Conservation (phyloP, 1,139 yeast species). For the Debaryomyces robertsiae region DNA sequence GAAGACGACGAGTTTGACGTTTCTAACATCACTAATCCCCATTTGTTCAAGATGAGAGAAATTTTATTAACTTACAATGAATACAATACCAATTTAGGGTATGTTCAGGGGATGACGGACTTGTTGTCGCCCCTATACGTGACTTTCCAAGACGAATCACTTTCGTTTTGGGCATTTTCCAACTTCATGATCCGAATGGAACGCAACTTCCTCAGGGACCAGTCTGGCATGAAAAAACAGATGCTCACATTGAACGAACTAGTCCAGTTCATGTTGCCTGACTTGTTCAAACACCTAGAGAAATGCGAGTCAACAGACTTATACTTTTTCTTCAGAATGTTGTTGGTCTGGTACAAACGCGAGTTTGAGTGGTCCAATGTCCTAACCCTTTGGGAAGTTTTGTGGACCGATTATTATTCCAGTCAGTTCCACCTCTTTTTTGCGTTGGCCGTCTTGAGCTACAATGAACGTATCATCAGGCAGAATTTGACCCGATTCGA, state of each 20-base stretch:
- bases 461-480: conserved; percentile 77
- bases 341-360: conserved; percentile 92
- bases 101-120: conserved; percentile 98
- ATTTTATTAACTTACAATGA: conserved; percentile 86
- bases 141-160: conserved; percentile 71
- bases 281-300: conserved; percentile 76
- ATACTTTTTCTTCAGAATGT: conserved; percentile 93
- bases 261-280: conserved; percentile 86
- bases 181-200: conserved; percentile 95
- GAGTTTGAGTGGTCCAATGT: conserved; percentile 85
- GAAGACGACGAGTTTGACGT: conserved; percentile 53
- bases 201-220: conserved; percentile 87
- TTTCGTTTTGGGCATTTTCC: conserved; percentile 87
- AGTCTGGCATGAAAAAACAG: conserved; percentile 89
- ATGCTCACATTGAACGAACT: conserved; percentile 80
- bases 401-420: conserved; percentile 85
- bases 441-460: conserved; percentile 84
- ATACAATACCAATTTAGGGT: conserved; percentile 80
- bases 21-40: conserved; percentile 61
- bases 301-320: conserved; percentile 87
- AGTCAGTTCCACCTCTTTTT: conserved; percentile 87
- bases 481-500: conserved; percentile 78
- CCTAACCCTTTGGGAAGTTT: conserved; percentile 80
- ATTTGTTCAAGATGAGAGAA: conserved; percentile 71
- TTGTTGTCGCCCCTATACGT: conserved; percentile 84